Conservation (phyloP, 371 early-diverging fungal species). For the Mortierella polycephala region DNA sequence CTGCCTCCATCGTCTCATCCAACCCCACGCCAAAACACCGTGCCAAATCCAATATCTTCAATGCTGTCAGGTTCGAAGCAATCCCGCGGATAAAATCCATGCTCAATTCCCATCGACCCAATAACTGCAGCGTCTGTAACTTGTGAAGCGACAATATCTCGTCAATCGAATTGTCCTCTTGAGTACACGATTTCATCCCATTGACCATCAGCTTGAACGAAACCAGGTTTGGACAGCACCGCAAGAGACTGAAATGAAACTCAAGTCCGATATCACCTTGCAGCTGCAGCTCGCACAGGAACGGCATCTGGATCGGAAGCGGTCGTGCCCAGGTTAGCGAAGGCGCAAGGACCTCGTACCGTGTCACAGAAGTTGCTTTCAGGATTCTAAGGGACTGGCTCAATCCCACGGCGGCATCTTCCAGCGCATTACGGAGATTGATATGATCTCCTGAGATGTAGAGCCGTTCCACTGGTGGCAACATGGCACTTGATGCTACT, state of each 20-base stretch:
- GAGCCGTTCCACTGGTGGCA: slow-evolving; percentile 36
- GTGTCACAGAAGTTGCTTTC: slow-evolving; percentile 37
- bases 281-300: slow-evolving; percentile 37
- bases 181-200: slow-evolving; percentile 37
- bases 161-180: slow-evolving; percentile 23
- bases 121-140: slow-evolving; percentile 36
- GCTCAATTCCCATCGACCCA: slow-evolving; percentile 33
- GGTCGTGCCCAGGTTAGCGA: slow-evolving; percentile 37
- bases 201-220: slow-evolving; percentile 37
- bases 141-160: slow-evolving; percentile 24
- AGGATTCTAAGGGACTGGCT: slow-evolving; percentile 25
- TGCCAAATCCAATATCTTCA: slow-evolving; percentile 45
- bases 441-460: slow-evolving; percentile 35
- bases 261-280: slow-evolving; percentile 49
- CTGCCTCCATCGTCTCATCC: slow-evolving; percentile 24
- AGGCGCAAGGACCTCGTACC: slow-evolving; percentile 9
- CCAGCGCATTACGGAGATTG: slow-evolving; percentile 31
- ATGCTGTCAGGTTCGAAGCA: slow-evolving; percentile 11
- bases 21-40: slow-evolving; percentile 32
- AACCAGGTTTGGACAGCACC: slow-evolving; percentile 31
- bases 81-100: slow-evolving; percentile 18
- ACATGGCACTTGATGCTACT: neutral
- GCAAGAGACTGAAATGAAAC: slow-evolving; percentile 30
- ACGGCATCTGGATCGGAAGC: slow-evolving; percentile 21
- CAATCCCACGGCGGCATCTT: slow-evolving; percentile 30